Evolutionary conservation across 228 moss, liverwort and hornwort species (phyloP).

Genomic region (Sphagnum fallax): DNA sequence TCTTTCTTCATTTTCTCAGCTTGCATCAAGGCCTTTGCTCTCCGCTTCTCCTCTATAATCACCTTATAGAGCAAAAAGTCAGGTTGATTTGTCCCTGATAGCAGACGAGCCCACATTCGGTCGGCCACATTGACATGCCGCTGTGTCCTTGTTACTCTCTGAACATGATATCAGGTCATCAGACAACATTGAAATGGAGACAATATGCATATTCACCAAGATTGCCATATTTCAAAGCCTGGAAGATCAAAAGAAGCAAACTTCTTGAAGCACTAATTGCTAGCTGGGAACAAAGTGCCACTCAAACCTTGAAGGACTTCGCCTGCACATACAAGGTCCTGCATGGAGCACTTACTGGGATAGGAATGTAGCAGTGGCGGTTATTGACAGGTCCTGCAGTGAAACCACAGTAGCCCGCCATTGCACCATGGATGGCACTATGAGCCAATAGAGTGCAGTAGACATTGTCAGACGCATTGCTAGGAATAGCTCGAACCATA

Average conservation of each 20-base stretch:
- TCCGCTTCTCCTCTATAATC: conserved; percentile 16
- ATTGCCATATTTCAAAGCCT: too few relatives aligned
- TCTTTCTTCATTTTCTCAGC: not conserved
- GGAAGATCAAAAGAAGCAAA: too few relatives aligned
- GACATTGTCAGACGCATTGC: conserved; percentile 94
- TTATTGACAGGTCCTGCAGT: conserved; percentile 90
- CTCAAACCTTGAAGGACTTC: too few relatives aligned
- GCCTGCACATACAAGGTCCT: too few relatives aligned
- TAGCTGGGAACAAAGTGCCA: too few relatives aligned
- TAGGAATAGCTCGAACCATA: conserved; percentile 97
- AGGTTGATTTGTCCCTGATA: conserved; percentile 89
- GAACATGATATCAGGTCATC: conserved; percentile 1
- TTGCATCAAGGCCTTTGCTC: not conserved
- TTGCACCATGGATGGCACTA: conserved; percentile 92
- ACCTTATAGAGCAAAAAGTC: conserved; percentile 46
- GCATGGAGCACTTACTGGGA: conserved; percentile 28
- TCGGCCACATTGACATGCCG: conserved; percentile 69
- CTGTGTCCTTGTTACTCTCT: conserved; percentile 63
- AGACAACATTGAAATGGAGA: too few relatives aligned
- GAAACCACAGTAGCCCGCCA: conserved; percentile 87
- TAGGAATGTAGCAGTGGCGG: conserved; percentile 89
- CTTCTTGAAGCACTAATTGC: too few relatives aligned
- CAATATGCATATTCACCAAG: too few relatives aligned
- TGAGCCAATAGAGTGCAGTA: conserved; percentile 93
- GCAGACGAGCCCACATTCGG: conserved; percentile 96